Evolutionary conservation across 2,329 filamentous ascomycete genomes (phyloP).

Genomic region (Cladosporium colombiae): DNA sequence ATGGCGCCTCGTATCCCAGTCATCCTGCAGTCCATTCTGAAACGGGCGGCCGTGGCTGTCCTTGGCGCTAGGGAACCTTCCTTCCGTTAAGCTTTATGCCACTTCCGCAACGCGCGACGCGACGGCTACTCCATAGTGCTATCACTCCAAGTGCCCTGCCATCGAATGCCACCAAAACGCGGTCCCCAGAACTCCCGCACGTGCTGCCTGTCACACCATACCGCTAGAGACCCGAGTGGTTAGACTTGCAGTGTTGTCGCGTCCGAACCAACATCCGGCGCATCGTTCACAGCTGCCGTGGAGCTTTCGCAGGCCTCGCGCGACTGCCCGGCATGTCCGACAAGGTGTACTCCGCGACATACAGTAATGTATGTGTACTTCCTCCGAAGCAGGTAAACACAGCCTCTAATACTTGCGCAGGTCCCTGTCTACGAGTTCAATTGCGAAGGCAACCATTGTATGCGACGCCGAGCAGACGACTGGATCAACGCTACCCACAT

Average conservation of each 20-base stretch:
- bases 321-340: conserved; percentile 12
- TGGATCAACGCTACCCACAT: conserved; percentile 99
- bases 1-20: conserved; percentile 11
- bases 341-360: conserved; percentile 65
- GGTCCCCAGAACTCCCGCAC: not conserved
- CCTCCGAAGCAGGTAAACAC: not conserved
- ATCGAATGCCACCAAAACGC: not conserved
- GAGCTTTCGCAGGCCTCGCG: not conserved
- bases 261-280: not conserved
- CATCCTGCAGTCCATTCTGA: not conserved
- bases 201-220: not conserved
- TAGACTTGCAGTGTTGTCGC: not conserved
- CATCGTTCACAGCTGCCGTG: not conserved
- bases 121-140: not conserved
- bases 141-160: not conserved
- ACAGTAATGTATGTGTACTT: conserved; percentile 50
- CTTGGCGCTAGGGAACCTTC: conserved; percentile 3
- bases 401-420: conserved; percentile 49
- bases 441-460: conserved; percentile 86
- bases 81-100: not conserved
- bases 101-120: not conserved
- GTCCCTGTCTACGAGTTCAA: conserved; percentile 95
- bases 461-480: conserved; percentile 88
- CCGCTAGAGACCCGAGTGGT: not conserved
- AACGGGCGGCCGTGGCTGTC: not conserved